Conservation (phyloP, 352 stramenopile genomes). For the Pythium aquatile region DNA sequence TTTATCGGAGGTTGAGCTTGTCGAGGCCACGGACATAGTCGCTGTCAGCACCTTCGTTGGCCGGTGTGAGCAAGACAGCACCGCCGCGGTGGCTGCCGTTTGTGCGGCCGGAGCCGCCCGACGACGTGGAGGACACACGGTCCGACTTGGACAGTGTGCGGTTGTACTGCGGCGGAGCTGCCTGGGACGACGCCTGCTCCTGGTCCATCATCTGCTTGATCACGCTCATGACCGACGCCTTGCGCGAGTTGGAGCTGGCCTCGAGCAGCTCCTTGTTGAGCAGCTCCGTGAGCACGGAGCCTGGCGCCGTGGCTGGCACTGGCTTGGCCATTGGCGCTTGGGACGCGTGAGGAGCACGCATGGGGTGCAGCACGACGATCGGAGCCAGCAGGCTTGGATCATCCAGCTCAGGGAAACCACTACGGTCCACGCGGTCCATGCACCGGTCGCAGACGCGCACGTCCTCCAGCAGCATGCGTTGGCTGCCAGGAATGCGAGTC, state of each 20-base stretch:
- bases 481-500: slow-evolving; percentile 12
- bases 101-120: background rate
- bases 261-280: slow-evolving; percentile 40
- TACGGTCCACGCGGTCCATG: slow-evolving; percentile 52
- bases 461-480: slow-evolving; percentile 26
- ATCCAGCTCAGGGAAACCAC: slow-evolving; percentile 45
- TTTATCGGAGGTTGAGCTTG: slow-evolving; percentile 1
- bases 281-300: slow-evolving; percentile 37
- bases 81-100: slow-evolving; percentile 9
- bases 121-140: background rate
- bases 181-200: slow-evolving; percentile 22
- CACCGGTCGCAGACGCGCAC: slow-evolving; percentile 63
- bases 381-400: slow-evolving; percentile 27
- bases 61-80: slow-evolving; percentile 14
- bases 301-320: background rate
- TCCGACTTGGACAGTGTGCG: background rate
- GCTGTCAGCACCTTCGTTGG: background rate
- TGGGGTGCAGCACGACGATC: slow-evolving; percentile 30
- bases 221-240: slow-evolving; percentile 46
- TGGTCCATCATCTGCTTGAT: slow-evolving; percentile 56
- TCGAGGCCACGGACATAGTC: slow-evolving; percentile 1
- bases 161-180: background rate
- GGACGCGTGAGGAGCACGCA: background rate
- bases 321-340: background rate
- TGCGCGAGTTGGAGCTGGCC: slow-evolving; percentile 32